Evolutionary conservation across 2,329 filamentous ascomycete genomes (phyloP), one percentile per base, ranked within the genome.

Genomic region (Microdochium nivale): DNA sequence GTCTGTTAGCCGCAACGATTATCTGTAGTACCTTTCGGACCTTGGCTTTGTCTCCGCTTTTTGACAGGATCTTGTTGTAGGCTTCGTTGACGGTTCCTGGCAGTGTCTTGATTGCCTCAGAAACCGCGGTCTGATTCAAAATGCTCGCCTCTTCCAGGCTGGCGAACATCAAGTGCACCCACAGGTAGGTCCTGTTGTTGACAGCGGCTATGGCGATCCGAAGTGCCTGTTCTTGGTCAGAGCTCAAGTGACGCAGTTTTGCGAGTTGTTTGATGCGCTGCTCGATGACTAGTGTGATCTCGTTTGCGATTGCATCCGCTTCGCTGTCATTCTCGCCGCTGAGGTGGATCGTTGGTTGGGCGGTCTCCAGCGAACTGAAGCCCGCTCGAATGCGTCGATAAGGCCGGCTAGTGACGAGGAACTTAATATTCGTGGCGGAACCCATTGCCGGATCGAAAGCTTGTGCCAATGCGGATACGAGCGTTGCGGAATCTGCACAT

Each of bases 381-480:
- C 49, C 50, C 0, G 30, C 19, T 37, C 57, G 50, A 37, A 69
- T 66, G 1, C 56, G 16, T 5, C 52, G 49, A 49, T 68, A 67
- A 19, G 67, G 67, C 1, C 69, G 64, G 53, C 67, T 69, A 0
- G 69, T 71, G 3, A 71, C 30, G 2, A 74, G 58, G 50, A 73
- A 67, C 49, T 70, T 73, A 5, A 72, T 37, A 21, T 58, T n/a
- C n/a, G n/a, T n/a, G n/a, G n/a, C 58, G 2, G 44, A 47, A 3
- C 33, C 52, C 7, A 35, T 40, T 11, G 44, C 47, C n/a, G 50
- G 46, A 2, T 14, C 47, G 47, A 67, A 69, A 14, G 65, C 51
- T 8, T 59, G 47, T 3, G 51, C 49, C 16, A 72, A 46, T 2
- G 54, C 57, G 2, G 60, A 8, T 2, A 56, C 53, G 7, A 72